These are phyloP conservation scores for Zygotorulaspora mrakii DNA, from an alignment of 1,139 yeast species.

Conservation along the genomic window DNA sequence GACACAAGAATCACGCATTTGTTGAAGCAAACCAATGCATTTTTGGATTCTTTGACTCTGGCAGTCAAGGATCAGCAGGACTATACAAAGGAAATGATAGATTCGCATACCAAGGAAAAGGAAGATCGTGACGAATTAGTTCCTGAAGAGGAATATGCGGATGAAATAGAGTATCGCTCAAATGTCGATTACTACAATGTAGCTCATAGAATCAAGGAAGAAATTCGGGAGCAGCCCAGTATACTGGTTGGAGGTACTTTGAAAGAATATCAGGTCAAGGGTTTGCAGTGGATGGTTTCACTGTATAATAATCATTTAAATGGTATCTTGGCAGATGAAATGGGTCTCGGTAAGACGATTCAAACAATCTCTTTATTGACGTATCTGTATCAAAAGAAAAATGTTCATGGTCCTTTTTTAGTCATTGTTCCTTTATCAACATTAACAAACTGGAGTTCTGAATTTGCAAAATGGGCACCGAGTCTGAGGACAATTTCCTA, in stretches of 20 bases:
- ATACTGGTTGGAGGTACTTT: slow-evolving; percentile 80
- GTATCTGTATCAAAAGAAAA: slow-evolving; percentile 65
- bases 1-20: slow-evolving; percentile 81
- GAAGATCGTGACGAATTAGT: slow-evolving; percentile 35
- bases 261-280: slow-evolving; percentile 90
- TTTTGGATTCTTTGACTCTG: slow-evolving; percentile 70
- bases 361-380: slow-evolving; percentile 78
- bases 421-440: slow-evolving; percentile 84
- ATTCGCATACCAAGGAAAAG: slow-evolving; percentile 43
- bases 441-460: slow-evolving; percentile 78
- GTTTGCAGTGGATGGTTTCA: slow-evolving; percentile 98
- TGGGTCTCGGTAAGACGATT: slow-evolving; percentile 88
- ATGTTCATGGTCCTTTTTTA: slow-evolving; percentile 64
- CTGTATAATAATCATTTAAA: slow-evolving; percentile 86
- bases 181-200: slow-evolving; percentile 74
- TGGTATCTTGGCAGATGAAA: slow-evolving; percentile 93
- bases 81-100: slow-evolving; percentile 39
- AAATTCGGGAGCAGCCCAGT: slow-evolving; percentile 58
- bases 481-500: slow-evolving; percentile 61
- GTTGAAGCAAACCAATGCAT: slow-evolving; percentile 70
- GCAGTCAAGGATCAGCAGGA: slow-evolving; percentile 74
- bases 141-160: slow-evolving; percentile 36
- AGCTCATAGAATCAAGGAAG: slow-evolving; percentile 71
- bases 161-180: slow-evolving; percentile 50
- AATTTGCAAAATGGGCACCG: slow-evolving; percentile 89